These are phyloP conservation scores for Adansonia rubrostipa DNA, from an alignment of 441 rosid species.

Conservation along the genomic window DNA sequence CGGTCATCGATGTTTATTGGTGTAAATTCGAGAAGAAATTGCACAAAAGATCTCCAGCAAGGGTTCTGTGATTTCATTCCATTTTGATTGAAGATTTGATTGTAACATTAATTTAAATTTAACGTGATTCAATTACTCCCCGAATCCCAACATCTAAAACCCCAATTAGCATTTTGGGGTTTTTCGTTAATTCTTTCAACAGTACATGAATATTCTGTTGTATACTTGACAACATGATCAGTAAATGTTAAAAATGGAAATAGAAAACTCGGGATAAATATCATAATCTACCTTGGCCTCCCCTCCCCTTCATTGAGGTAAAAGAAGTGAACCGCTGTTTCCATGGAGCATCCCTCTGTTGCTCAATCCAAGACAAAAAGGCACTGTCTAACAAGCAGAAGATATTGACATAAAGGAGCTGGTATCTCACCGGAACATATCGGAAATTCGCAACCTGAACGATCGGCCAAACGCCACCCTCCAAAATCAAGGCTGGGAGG, in stretches of 20 bases:
- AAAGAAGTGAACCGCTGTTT: constrained; percentile 78
- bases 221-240: neutral
- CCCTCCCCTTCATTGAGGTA: constrained; percentile 54
- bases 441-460: constrained; percentile 90
- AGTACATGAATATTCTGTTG: constrained; percentile 3
- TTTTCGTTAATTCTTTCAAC: constrained; percentile 11
- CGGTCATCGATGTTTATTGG: neutral
- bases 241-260: neutral
- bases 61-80: neutral
- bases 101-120: neutral
- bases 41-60: neutral
- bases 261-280: neutral
- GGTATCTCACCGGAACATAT: constrained; percentile 86
- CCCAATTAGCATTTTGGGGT: constrained; percentile 13
- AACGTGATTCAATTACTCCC: neutral
- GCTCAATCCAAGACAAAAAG: constrained; percentile 88
- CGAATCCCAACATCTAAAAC: constrained; percentile 6
- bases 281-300: constrained; percentile 56
- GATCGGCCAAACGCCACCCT: constrained; percentile 90
- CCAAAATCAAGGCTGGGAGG: constrained; percentile 84
- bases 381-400: constrained; percentile 95
- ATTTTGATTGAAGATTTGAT: neutral
- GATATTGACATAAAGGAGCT: constrained; percentile 83
- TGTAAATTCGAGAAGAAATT: neutral
- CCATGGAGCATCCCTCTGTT: constrained; percentile 97